Evolutionary conservation across 2,329 filamentous ascomycete species (phyloP).

Genomic region (Blumeriella jaapii): DNA sequence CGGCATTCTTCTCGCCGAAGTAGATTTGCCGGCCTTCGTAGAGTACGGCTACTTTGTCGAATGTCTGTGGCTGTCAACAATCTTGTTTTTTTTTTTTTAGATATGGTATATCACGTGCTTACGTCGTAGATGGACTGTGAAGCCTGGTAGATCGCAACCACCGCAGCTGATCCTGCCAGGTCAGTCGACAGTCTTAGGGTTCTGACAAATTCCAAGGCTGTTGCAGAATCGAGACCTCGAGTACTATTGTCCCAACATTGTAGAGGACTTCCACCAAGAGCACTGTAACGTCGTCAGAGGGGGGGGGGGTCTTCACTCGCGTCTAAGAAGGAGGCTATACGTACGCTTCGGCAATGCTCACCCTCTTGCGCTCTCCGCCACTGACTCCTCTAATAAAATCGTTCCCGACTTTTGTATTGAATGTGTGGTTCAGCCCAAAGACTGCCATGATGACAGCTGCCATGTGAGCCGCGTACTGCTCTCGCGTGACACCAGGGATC

Average conservation of each 20-base stretch:
- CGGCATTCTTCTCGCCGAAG: conserved; percentile 51
- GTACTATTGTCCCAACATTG: conserved; percentile 72
- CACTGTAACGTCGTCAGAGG: too few species aligned
- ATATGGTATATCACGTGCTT: background rate
- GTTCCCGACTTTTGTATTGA: conserved; percentile 64
- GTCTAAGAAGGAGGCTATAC: background rate
- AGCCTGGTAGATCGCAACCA: conserved; percentile 62
- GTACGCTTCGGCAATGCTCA: conserved; percentile 66
- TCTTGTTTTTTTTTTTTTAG: background rate
- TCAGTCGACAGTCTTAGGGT: conserved; percentile 52
- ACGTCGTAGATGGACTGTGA: conserved; percentile 52
- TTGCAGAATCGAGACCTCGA: conserved; percentile 60
- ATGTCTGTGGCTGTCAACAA: conserved; percentile 28
- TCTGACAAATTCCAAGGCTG: conserved; percentile 60
- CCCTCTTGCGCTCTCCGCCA: conserved; percentile 65
- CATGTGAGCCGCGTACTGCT: conserved; percentile 39
- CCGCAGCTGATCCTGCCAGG: conserved; percentile 48
- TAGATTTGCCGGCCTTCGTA: conserved; percentile 60
- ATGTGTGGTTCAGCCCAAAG: conserved; percentile 61
- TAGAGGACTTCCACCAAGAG: conserved; percentile 43
- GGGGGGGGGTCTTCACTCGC: too few species aligned
- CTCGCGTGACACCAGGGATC: conserved; percentile 48
- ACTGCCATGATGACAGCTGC: conserved; percentile 54
- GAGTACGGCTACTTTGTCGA: conserved; percentile 57
- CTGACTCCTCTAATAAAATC: conserved; percentile 62